Percentiles rank a stretch among this genome's conserved stretches.
Conservation (phyloP, 2,329 filamentous ascomycete species). For the Apiospora phragmitis region DNA sequence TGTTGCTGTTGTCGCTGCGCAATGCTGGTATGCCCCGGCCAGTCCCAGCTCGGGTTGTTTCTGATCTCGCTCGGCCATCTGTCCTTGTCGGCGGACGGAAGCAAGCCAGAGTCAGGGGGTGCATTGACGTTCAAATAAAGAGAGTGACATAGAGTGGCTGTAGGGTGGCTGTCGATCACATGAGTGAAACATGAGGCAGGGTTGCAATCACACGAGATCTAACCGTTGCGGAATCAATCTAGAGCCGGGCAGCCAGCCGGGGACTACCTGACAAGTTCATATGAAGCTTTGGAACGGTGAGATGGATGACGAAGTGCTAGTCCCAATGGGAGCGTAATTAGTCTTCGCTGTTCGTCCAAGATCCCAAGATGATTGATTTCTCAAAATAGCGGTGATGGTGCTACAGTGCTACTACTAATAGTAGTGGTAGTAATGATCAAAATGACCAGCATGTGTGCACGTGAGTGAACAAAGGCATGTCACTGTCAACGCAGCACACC, state of each 20-base stretch:
- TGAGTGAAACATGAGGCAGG: constrained; percentile 3
- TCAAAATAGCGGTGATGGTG: background rate
- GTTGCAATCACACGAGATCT: constrained; percentile 1
- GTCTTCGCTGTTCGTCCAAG: background rate
- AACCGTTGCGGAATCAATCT: constrained; percentile 8
- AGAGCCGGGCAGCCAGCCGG: background rate
- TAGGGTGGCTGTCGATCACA: constrained; percentile 4
- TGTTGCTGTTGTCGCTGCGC: background rate
- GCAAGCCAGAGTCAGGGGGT: background rate
- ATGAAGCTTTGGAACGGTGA: constrained; percentile 5
- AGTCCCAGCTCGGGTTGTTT: background rate
- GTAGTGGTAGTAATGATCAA: background rate
- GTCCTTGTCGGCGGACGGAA: background rate
- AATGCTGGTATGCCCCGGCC: too few relatives aligned
- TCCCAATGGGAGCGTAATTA: background rate
- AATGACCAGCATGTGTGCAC: background rate
- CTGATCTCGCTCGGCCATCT: background rate
- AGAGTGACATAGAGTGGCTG: background rate
- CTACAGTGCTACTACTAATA: too few relatives aligned
- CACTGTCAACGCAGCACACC: background rate
- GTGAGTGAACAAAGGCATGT: background rate
- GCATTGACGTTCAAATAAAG: constrained; percentile 8
- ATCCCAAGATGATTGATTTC: background rate
- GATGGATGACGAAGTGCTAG: background rate
- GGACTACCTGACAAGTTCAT: background rate